Percentiles rank a stretch among this genome's conserved stretches.
These are phyloP conservation scores for Micractinium sp. DNA, from an alignment of 139 green algal species.

Conservation along the genomic window DNA sequence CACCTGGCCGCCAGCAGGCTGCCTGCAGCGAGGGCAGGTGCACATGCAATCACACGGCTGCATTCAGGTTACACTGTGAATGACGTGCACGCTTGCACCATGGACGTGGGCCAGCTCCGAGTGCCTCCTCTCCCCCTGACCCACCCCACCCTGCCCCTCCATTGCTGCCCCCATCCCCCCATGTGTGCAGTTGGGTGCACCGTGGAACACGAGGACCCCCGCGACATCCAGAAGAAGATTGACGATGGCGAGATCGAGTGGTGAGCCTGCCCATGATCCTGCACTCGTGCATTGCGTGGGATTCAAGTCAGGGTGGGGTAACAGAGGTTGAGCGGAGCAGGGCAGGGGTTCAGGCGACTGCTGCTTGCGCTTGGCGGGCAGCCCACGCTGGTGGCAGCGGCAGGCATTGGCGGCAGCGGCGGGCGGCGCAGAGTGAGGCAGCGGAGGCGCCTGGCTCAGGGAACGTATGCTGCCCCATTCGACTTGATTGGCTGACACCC, in stretches of 20 bases:
- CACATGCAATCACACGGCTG: no score
- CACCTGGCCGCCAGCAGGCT: no score
- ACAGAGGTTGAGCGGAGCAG: not conserved
- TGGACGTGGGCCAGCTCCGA: no score
- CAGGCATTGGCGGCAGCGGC: not conserved
- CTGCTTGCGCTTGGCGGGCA: not conserved
- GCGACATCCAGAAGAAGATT: conserved; percentile 90
- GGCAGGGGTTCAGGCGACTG: not conserved
- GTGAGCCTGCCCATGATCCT: not conserved
- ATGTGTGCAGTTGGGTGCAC: conserved; percentile 90
- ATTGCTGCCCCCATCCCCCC: no score
- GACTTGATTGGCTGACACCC: not conserved
- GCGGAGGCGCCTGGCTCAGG: no score
- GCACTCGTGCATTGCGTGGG: no score
- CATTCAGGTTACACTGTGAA: no score
- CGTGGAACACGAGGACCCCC: conserved; percentile 94
- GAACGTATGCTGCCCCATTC: not conserved
- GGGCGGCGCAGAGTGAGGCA: not conserved
- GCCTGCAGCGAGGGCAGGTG: no score
- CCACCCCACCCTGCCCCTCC: no score
- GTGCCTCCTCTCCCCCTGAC: no score
- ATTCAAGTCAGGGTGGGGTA: not conserved
- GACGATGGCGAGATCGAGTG: conserved; percentile 78
- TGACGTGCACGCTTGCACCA: no score
- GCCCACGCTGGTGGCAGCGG: not conserved